Percentiles rank a stretch among this genome's conserved stretches.
Conservation (phyloP, 306 rosid genomes). For the Casuarina equisetifolia region DNA sequence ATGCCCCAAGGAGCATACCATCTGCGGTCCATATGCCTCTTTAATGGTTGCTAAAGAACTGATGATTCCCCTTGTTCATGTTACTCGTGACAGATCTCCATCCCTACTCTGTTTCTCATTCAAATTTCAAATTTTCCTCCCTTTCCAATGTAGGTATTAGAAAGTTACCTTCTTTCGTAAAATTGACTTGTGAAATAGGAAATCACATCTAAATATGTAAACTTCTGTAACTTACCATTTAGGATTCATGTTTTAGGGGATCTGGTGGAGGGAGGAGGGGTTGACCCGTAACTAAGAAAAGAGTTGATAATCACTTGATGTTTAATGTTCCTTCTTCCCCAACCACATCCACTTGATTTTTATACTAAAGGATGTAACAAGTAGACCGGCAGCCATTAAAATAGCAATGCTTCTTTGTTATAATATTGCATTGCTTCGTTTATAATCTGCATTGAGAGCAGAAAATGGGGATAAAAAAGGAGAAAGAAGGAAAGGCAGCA, state of each 20-base stretch:
- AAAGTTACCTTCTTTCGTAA: no score
- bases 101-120: slow-evolving; percentile 18
- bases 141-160: no score
- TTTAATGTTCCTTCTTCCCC: slow-evolving; percentile 37
- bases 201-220: no score
- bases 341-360: slow-evolving; percentile 52
- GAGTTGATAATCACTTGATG: slow-evolving; percentile 22
- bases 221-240: not conserved
- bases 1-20: slow-evolving; percentile 20
- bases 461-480: not conserved
- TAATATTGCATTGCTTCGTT: slow-evolving; percentile 11
- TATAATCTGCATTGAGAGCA: slow-evolving; percentile 2
- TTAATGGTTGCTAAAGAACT: slow-evolving; percentile 17
- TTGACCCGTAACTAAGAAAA: slow-evolving; percentile 31
- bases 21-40: slow-evolving; percentile 41
- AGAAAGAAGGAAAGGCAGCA: not conserved
- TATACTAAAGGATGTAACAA: slow-evolving; percentile 31
- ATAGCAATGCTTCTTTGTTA: slow-evolving; percentile 26
- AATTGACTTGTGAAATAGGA: no score
- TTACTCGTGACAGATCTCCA: slow-evolving; percentile 18
- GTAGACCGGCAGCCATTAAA: slow-evolving; percentile 19
- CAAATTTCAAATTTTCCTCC: not conserved
- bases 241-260: not conserved
- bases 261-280: slow-evolving; percentile 10
- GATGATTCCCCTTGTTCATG: slow-evolving; percentile 25